Evolutionary conservation across 139 green algal genomes (phyloP).

Genomic region (Mychonastes homosphaera): DNA sequence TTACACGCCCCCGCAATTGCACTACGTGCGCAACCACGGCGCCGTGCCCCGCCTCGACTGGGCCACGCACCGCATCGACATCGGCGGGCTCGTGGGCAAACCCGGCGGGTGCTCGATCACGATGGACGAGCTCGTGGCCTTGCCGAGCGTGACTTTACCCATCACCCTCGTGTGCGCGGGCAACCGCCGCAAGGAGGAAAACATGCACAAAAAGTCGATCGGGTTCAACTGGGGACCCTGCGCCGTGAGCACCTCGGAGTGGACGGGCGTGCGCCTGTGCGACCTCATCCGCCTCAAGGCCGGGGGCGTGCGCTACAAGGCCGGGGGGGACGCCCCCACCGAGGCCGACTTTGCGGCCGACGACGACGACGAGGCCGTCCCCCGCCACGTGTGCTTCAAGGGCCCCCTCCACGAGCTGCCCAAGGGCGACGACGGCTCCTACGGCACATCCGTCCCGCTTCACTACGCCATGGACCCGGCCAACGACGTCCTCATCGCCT

Average conservation of each 20-base stretch:
- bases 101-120: slow-evolving; percentile 50
- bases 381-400: slow-evolving; percentile 56
- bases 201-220: slow-evolving; percentile 96
- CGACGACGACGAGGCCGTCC: slow-evolving; percentile 20
- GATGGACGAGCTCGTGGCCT: slow-evolving; percentile 80
- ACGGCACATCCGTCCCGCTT: slow-evolving; percentile 54
- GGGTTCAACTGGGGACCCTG: slow-evolving; percentile 83
- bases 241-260: slow-evolving; percentile 63
- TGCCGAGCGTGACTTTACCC: slow-evolving; percentile 67
- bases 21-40: slow-evolving; percentile 85
- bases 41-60: slow-evolving; percentile 54
- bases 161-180: slow-evolving; percentile 72
- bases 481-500: slow-evolving; percentile 65
- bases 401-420: slow-evolving; percentile 75
- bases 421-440: slow-evolving; percentile 52
- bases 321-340: neutral
- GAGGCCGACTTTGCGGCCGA: neutral
- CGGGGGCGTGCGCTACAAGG: slow-evolving; percentile 19
- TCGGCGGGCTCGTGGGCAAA: slow-evolving; percentile 68
- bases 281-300: slow-evolving; percentile 69
- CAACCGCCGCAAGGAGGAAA: slow-evolving; percentile 89
- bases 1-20: slow-evolving; percentile 73
- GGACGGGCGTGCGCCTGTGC: slow-evolving; percentile 81
- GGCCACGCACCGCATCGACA: slow-evolving; percentile 50
- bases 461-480: slow-evolving; percentile 58